Conservation (phyloP, 495 filamentous ascomycete genomes). For the Baudoinia panamericana region DNA sequence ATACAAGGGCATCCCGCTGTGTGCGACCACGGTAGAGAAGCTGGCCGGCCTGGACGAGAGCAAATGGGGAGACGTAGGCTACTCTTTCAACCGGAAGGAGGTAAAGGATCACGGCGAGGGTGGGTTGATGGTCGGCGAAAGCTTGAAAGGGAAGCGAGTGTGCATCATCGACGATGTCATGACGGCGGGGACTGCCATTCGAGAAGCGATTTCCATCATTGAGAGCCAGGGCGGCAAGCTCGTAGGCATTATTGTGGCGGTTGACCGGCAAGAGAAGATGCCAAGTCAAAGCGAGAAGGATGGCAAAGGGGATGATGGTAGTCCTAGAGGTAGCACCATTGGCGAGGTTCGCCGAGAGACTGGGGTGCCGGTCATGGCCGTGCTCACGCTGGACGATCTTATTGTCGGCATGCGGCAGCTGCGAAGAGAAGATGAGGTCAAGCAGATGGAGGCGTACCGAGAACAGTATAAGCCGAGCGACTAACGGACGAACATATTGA, state of each 20-base stretch:
- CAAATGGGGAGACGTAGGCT: slow-evolving; percentile 48
- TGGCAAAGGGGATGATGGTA: slow-evolving; percentile 25
- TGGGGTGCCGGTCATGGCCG: slow-evolving; percentile 31
- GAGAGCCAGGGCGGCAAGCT: slow-evolving; percentile 65
- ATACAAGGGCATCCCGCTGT: slow-evolving; percentile 90
- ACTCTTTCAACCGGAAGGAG: slow-evolving; percentile 91
- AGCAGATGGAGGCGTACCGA: slow-evolving; percentile 65
- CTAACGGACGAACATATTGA: no score
- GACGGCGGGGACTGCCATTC: slow-evolving; percentile 83
- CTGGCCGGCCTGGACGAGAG: slow-evolving; percentile 48
- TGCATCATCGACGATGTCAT: slow-evolving; percentile 93
- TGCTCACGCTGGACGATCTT: slow-evolving; percentile 57
- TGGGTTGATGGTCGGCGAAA: slow-evolving; percentile 76
- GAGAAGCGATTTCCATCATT: slow-evolving; percentile 79
- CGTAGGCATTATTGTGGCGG: slow-evolving; percentile 70
- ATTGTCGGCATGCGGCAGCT: slow-evolving; percentile 50
- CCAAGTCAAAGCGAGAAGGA: slow-evolving; percentile 39
- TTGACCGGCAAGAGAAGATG: slow-evolving; percentile 73
- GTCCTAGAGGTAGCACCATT: slow-evolving; percentile 36
- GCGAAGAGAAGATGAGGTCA: slow-evolving; percentile 45
- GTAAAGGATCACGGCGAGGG: slow-evolving; percentile 89
- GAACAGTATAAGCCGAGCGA: slow-evolving; percentile 54
- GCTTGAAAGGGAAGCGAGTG: slow-evolving; percentile 68
- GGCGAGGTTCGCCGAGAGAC: slow-evolving; percentile 62
- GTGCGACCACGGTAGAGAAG: slow-evolving; percentile 55